Evolutionary conservation across 1,284 basidiomycete genomes (phyloP), one percentile per base, ranked within the genome.

Genomic region (Lignosus rhinocerotis): DNA sequence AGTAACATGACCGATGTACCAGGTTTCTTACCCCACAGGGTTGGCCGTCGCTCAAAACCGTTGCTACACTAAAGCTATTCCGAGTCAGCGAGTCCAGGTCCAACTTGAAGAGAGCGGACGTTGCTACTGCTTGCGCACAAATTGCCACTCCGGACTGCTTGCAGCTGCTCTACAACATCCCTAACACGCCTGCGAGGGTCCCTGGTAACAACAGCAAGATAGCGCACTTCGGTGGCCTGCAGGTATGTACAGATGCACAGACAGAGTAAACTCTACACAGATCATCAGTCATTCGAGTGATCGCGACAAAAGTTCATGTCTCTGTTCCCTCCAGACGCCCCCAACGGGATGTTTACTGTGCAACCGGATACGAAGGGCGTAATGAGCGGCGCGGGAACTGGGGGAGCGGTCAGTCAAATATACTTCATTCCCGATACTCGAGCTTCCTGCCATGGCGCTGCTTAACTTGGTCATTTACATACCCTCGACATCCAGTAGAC

Each of bases 401-500:
- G 1, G 36, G 66, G 66, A 53, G 63, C 61, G 21, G 66, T 67
- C 47, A 16, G 64, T 60, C 2, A 44, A 2, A 14, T n/a, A 30
- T 10, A 32, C 31, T 16, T 5, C 17, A 17, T 14, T 14, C 16
- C 10, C 12, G 17, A 14, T 4, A 11, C n/a, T 38, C 19, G n/a
- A 14, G 30, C n/a, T 2, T 6, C 33, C 9, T 25, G 32, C 9
- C 6, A 9, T 10, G 32, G n/a, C n/a, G n/a, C n/a, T n/a, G n/a
- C n/a, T n/a, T n/a, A n/a, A n/a, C n/a, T n/a, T n/a, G n/a, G n/a
- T n/a, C n/a, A n/a, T n/a, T n/a, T n/a, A 19, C 31, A 46, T 45
- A 84, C 84, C 65, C 73, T 87, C 12, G 84, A 87, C 63, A 81
- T 85, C 41, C 83, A 88, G 72, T 86, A 86, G 60, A 80, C 83